Evolutionary conservation across 352 stramenopile species (phyloP), one percentile per base, ranked within the genome.

Genomic region (Phytophthora melonis): DNA sequence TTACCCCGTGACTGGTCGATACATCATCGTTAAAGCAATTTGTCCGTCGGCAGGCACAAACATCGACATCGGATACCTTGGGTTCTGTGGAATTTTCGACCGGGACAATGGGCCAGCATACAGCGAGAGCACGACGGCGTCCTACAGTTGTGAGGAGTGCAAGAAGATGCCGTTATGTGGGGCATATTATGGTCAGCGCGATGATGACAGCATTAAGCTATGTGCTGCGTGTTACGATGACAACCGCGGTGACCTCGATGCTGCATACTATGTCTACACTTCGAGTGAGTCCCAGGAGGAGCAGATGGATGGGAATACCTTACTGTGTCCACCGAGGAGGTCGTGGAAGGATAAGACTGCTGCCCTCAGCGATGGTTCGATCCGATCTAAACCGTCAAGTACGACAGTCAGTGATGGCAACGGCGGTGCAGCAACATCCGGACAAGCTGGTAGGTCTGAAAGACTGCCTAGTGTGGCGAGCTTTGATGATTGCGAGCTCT

Each of bases 401-500:
- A 34, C 54, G 27, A 21, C 10, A 14, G 19, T 16, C 3, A 10
- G 23, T 27, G 61, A 70, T 39, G 66, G 21, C 47, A 71, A 39
- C 30, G 16, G 47, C 34, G 57, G n/a, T 58, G 23, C 45, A 56
- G 34, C n/a, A 2, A 7, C 34, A 60, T 27, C 54, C 60, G 63
- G 50, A 67, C 47, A 67, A 66, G 41, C 5, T 58, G 43, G 47
- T 27, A 52, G 61, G 23, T 50, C 49, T 3, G 58, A 63, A 52
- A 68, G 27, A 50, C 21, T 72, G 23, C 25, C 60, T 39, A 68
- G 27, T 70, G 32, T 71, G 45, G 13, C 66, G 4, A 83, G 78
- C 57, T 96, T 86, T 65, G 90, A 95, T n/a, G 87, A 95, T 66
- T 94, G 89, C 25, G 88, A 97, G 41, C 70, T 97, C 4, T 97